Base-by-base conservation (phyloP, 306 rosid species). In the Geum urbanum region DNA sequence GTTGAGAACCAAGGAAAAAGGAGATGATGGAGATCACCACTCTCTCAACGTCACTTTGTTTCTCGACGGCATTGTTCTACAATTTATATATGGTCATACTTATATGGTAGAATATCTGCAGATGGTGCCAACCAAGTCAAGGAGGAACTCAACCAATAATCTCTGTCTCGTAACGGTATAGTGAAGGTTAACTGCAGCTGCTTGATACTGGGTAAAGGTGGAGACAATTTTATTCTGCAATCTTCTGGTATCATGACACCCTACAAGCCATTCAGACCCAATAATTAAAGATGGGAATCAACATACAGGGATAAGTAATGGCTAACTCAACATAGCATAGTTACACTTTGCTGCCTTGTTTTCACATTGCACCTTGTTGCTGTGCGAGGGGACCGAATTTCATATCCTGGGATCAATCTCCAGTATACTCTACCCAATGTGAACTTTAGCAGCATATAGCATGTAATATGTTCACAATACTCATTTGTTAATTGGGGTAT, bases 191-290 rank as follows among this genome's bases (percentile, higher is more conserved):
- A 8, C 63, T 57, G 63, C 63, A 57, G 63, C 63, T 6, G 41
- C 63, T 57, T 57, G 63, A 57, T 2, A 27, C 41, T 57, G 27
- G 62, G 62, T 27, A 27, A 22, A 0, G 41, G 62, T 57, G 62
- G 62, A 57, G 62, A 57, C 62, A 39, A 24, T 11, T 24, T n/a
- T 9, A 6, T 27, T 57, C 41, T 57, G 62, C 62, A 24, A 57
- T 57, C n/a, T 24, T 57, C 41, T 57, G 62, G 62, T 57, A 56
- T 56, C 3, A 24, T 56, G 61, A 56, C 16, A 56, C 61, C 61
- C 61, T 56, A 56, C 16, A 56, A 56, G 61, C 39, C 61, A 56
- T 20, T 56, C 16, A 22, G 1, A 56, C 10, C 4, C 9, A 54
- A 54, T 9, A 4, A 9, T 9, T 54, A 3, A 54, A 54, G 32